Base-by-base conservation (phyloP, 495 filamentous ascomycete genomes). In the Margaritispora aquatica region DNA sequence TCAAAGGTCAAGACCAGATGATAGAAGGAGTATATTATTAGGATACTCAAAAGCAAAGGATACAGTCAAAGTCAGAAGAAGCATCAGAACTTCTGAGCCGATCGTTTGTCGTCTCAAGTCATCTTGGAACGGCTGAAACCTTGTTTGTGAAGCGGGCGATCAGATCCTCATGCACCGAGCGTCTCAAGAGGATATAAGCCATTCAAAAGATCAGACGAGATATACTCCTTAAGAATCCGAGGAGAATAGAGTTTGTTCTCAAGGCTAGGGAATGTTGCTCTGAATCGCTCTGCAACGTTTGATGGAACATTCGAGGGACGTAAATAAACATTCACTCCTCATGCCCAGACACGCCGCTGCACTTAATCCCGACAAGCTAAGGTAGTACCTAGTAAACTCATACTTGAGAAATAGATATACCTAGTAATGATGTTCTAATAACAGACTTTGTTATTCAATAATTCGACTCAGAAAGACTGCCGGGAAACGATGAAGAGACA, bases 81-180 rank as follows among this genome's bases (percentile, higher is more conserved):
- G 22, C 50, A 29, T 52, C 50, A 52, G 17, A 52, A 52, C 50
- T 52, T 52, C 50, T 26, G 24, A 52, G 50, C 10, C 24, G 24
- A 8, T 44, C 38, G 19, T 15, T 3, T 44, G 7, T 44, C 38
- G 38, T 44, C 38, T 44, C 38, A 44, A 44, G 38, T 15, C 11
- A 44, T 44, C 38, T 10, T 44, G 15, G 15, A 44, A 44, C 38
- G 38, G 38, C 38, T 44, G 10, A 44, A 44, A 44, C 38, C 15
- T 44, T 44, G 7, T 44, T n/a, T 8, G 38, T n/a, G 4, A 44
- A 44, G 38, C 38, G 38, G 19, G 38, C 7, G 38, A 44, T 44
- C 38, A 44, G 15, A 44, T 44, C 38, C 15, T 44, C 38, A 17
- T n/a, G 38, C 38, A 44, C 4, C 15, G 38, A 44, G 38, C 15